Evolutionary conservation across 1,284 basidiomycete genomes (phyloP).

Genomic region (Omphalotus olearius): DNA sequence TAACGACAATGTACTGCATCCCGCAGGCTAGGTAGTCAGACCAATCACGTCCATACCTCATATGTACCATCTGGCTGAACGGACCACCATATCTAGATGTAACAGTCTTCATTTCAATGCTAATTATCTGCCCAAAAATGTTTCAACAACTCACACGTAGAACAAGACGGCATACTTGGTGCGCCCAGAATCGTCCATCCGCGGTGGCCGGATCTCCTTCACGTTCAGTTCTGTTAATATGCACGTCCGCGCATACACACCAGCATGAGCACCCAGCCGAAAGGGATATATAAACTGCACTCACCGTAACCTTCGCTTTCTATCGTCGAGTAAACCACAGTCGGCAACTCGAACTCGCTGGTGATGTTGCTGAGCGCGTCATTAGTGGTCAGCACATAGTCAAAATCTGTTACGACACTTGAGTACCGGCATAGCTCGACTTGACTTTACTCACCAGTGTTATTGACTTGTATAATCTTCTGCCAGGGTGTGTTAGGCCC

Average conservation of each 20-base stretch:
- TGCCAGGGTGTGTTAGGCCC: constrained; percentile 90
- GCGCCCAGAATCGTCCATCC: constrained; percentile 88
- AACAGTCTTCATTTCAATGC: neutral
- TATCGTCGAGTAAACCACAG: constrained; percentile 67
- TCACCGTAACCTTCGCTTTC: constrained; percentile 77
- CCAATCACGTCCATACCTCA: constrained; percentile 75
- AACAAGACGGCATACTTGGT: constrained; percentile 94
- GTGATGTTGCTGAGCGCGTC: constrained; percentile 62
- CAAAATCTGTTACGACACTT: constrained; percentile 38
- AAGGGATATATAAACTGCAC: constrained; percentile 20
- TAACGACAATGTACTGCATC: constrained; percentile 82
- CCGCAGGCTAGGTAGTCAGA: constrained; percentile 82
- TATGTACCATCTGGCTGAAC: constrained; percentile 72
- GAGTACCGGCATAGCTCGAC: neutral
- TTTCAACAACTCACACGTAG: constrained; percentile 54
- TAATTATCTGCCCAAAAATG: too few species aligned
- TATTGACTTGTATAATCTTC: constrained; percentile 64
- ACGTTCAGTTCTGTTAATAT: constrained; percentile 70
- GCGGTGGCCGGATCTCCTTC: constrained; percentile 85
- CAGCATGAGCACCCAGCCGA: constrained; percentile 11
- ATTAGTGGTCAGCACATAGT: constrained; percentile 73
- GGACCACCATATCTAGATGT: constrained; percentile 83
- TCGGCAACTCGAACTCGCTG: constrained; percentile 69
- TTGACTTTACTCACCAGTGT: constrained; percentile 44
- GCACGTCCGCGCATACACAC: neutral